These are phyloP conservation scores for Thermomucor indicae-seudaticae DNA, from an alignment of 371 early-diverging fungal species.

Conservation along the genomic window DNA sequence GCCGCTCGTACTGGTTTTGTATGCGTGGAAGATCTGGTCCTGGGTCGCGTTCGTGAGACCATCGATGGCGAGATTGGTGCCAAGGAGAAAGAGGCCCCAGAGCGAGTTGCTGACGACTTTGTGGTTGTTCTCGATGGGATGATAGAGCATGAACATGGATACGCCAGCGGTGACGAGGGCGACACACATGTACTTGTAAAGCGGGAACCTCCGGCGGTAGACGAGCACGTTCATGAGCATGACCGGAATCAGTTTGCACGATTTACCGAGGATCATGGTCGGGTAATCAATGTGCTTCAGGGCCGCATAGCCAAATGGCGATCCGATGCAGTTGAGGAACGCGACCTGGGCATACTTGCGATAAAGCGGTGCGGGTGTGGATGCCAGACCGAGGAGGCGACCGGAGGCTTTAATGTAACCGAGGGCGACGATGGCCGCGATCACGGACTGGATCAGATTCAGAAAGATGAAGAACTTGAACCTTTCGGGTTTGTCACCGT, in stretches of 20 bases:
- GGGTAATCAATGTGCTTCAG: conserved; percentile 96
- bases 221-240: conserved; percentile 92
- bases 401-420: conserved; percentile 63
- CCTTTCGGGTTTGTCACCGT: conserved; percentile 48
- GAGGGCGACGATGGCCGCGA: conserved; percentile 73
- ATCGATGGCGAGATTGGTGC: conserved; percentile 85
- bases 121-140: conserved; percentile 43
- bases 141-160: conserved; percentile 88
- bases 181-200: conserved; percentile 84
- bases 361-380: conserved; percentile 43
- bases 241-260: conserved; percentile 97
- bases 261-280: conserved; percentile 95
- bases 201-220: conserved; percentile 79
- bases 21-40: conserved; percentile 87
- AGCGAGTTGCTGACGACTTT: conserved; percentile 48
- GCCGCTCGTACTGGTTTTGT: conserved; percentile 64
- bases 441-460: conserved; percentile 78
- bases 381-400: conserved; percentile 21
- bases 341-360: conserved; percentile 72
- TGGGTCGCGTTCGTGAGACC: conserved; percentile 97
- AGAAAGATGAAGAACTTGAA: conserved; percentile 90
- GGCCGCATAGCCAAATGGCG: conserved; percentile 93
- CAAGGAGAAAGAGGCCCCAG: conserved; percentile 81
- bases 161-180: conserved; percentile 86
- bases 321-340: conserved; percentile 70